Conservation (phyloP, 306 rosid genomes). For the Calophaca sinica region DNA sequence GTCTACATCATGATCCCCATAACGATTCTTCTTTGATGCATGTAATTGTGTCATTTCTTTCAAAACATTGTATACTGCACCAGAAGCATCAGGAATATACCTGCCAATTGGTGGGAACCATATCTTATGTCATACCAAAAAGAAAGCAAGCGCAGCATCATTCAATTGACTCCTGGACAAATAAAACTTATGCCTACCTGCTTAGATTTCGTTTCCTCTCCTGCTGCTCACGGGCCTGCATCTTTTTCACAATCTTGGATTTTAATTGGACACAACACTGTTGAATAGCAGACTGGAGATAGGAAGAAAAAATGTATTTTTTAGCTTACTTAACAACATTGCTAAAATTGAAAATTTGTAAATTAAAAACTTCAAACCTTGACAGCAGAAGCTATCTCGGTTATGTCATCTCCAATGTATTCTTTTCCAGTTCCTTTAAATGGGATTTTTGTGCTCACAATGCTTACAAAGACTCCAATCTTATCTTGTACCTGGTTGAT, state of each 20-base stretch:
- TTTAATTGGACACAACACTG: slow-evolving; percentile 95
- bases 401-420: slow-evolving; percentile 97
- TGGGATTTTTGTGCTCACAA: slow-evolving; percentile 97
- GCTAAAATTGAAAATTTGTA: slow-evolving; percentile 29
- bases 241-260: slow-evolving; percentile 88
- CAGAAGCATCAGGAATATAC: slow-evolving; percentile 79
- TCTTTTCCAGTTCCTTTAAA: slow-evolving; percentile 98
- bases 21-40: slow-evolving; percentile 73
- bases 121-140: slow-evolving; percentile 24
- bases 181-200: slow-evolving; percentile 54
- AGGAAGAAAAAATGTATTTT: neutral
- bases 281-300: slow-evolving; percentile 86
- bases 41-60: slow-evolving; percentile 65
- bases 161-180: slow-evolving; percentile 33
- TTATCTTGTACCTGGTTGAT: slow-evolving; percentile 95
- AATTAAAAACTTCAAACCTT: slow-evolving; percentile 64
- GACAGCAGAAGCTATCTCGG: slow-evolving; percentile 92
- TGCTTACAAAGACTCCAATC: slow-evolving; percentile 91
- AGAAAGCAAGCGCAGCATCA: slow-evolving; percentile 29
- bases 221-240: slow-evolving; percentile 97
- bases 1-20: slow-evolving; percentile 61
- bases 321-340: slow-evolving; percentile 38
- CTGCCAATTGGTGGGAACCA: slow-evolving; percentile 58
- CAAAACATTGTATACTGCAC: slow-evolving; percentile 70
- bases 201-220: slow-evolving; percentile 94